Percentiles rank a stretch among this genome's conserved stretches.
Evolutionary conservation across 495 filamentous ascomycete genomes (phyloP).

Genomic region (Pseudotulostoma volvatum): DNA sequence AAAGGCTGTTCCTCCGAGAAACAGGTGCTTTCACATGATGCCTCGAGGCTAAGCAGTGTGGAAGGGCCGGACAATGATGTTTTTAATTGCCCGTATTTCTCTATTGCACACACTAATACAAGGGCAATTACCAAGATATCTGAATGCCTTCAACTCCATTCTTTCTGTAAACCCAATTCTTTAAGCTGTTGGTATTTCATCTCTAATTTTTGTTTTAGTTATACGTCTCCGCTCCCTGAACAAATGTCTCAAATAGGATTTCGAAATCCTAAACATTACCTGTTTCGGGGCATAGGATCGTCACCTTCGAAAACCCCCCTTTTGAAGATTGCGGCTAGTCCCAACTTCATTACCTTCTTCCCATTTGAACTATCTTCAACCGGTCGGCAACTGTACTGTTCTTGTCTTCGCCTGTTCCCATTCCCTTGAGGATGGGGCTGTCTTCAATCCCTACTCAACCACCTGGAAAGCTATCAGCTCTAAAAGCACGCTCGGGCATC

Average conservation of each 20-base stretch:
- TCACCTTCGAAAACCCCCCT: background rate
- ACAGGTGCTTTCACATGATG: background rate
- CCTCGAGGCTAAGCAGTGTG: background rate
- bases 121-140: background rate
- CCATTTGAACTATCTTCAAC: conserved; percentile 1
- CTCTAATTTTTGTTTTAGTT: background rate
- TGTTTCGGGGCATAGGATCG: background rate
- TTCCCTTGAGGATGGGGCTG: conserved; percentile 1
- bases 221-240: background rate
- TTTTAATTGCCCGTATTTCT: background rate
- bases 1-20: background rate
- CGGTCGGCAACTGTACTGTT: background rate
- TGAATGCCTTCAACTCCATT: background rate
- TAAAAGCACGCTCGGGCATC: conserved; percentile 1
- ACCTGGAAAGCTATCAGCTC: conserved; percentile 1
- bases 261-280: background rate
- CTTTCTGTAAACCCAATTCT: background rate
- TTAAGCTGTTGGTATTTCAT: no score
- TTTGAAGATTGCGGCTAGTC: background rate
- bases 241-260: background rate
- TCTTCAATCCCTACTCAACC: background rate
- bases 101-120: background rate
- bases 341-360: background rate
- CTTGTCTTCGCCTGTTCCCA: background rate
- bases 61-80: background rate